Conservation (phyloP, 306 rosid species). For the Casuarina cunninghamiana region DNA sequence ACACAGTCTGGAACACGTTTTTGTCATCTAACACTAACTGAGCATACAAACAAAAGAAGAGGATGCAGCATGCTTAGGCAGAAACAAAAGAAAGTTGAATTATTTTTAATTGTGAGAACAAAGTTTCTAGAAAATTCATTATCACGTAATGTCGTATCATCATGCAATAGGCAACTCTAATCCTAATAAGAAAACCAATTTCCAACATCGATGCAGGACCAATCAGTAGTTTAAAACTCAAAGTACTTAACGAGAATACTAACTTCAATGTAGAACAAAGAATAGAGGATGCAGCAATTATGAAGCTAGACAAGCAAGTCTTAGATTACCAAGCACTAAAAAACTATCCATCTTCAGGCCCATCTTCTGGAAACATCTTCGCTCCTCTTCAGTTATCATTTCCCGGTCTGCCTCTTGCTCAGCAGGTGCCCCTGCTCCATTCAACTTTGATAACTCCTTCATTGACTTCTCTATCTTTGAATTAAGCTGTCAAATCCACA, state of each 20-base stretch:
- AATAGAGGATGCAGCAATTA: slow-evolving; percentile 10
- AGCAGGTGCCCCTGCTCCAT: slow-evolving; percentile 54
- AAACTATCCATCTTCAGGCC: slow-evolving; percentile 63
- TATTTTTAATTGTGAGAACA: not conserved
- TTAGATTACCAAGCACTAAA: slow-evolving; percentile 64
- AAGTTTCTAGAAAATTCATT: not conserved
- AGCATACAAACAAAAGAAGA: not conserved
- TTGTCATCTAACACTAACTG: not conserved
- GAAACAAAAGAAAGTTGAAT: not conserved
- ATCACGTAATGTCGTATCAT: not conserved
- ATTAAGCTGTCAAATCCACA: slow-evolving; percentile 52
- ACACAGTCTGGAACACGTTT: not conserved
- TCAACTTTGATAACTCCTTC: slow-evolving; percentile 55
- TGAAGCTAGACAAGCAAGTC: slow-evolving; percentile 8
- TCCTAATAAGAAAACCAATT: not conserved
- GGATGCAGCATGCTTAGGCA: not conserved
- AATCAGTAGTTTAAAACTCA: slow-evolving; percentile 11
- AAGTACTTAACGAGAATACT: not conserved
- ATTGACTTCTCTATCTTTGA: slow-evolving; percentile 62
- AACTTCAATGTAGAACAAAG: not conserved
- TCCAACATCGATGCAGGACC: not conserved
- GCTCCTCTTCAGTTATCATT: slow-evolving; percentile 76
- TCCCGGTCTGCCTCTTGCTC: slow-evolving; percentile 63
- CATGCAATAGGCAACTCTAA: not conserved
- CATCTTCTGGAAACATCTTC: slow-evolving; percentile 60